A percentile compares a stretch with the other conserved stretches of the same genome.
phyloP scores from a whole-genome alignment of 78 protist genomes.

The Dictyostelium citrinum region DNA sequence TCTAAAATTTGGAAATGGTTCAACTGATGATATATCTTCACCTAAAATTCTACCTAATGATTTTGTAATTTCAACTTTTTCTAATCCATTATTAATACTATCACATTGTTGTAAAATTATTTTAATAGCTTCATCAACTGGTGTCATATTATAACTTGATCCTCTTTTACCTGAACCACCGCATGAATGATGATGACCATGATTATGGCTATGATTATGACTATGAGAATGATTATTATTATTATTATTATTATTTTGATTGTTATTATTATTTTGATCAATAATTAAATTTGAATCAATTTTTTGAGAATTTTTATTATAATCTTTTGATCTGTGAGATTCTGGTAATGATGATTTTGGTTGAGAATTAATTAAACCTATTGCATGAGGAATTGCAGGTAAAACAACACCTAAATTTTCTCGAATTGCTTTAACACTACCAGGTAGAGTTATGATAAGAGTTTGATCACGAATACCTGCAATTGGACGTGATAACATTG shows the following conservation, averaged over 20 bases:
- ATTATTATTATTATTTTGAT: background rate
- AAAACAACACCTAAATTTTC: conserved; percentile 34
- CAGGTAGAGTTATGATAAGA: conserved; percentile 62
- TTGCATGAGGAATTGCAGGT: conserved; percentile 67
- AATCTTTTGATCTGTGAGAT: conserved; percentile 12
- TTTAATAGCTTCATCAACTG: conserved; percentile 34
- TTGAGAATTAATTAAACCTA: background rate
- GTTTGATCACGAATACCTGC: conserved; percentile 65
- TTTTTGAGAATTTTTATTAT: background rate
- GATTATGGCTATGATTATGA: background rate
- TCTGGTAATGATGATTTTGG: conserved; percentile 14
- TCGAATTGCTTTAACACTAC: conserved; percentile 73
- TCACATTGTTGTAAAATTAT: conserved; percentile 38
- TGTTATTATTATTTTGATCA: background rate
- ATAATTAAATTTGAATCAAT: background rate
- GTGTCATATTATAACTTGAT: conserved; percentile 42
- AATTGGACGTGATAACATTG: conserved; percentile 60
- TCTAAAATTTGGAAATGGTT: conserved; percentile 80
- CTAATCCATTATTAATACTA: background rate
- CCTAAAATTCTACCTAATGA: conserved; percentile 62
- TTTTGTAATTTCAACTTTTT: background rate
- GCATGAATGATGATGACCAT: conserved; percentile 29
- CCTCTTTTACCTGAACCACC: conserved; percentile 15
- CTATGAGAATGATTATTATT: background rate
- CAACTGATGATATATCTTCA: conserved; percentile 31